Base-by-base conservation (phyloP, 2,329 filamentous ascomycete species). In the Lasiodiplodia sp. region DNA sequence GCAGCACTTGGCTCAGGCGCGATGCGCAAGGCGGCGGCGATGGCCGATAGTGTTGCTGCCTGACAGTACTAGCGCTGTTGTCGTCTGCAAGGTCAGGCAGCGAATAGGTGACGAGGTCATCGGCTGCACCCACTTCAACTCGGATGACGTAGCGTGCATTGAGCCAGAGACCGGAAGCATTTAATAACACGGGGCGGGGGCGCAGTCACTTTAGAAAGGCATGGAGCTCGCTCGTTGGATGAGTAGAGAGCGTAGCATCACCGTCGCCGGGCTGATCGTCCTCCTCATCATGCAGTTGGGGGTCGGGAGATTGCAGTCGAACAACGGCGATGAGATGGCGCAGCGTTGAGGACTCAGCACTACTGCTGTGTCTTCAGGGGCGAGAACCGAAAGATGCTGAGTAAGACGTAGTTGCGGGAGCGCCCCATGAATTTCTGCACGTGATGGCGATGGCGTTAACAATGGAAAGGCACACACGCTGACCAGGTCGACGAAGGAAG, bases 351-450 rank as follows among this genome's bases (percentile, higher is more conserved):
- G 53, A 21, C 56, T 55, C 12, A 23, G 47, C 14, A 7, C n/a
- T 8, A 38, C n/a, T 8, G 38, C n/a, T 18, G 49, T 25, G 47
- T 25, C 25, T 37, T 57, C 56, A 47, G 57, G 66, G 51, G 34
- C 66, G 66, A 68, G 57, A 8, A 56, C 28, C 23, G 51, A 53
- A 23, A 57, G 58, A 14, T 68, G 40, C n/a, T 44, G 58, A 38
- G 23, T 10, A n/a, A 68, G 58, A 38, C 28, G 51, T 12, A 68
- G 51, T 21, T 57, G 34, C n/a, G 52, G 67, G 28, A 64, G 31
- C 37, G 67, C 67, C 16, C 51, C 60, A 34, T 68, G 60, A 40
- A 68, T 65, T 49, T 65, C 67, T 68, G 67, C 40, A 40, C 38
- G 28, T 38, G 55, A 67, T 49, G 53, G 55, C 28, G 44, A 67